These are phyloP conservation scores for Lentithecium fluviatile DNA, from an alignment of 495 filamentous ascomycete species.

Conservation along the genomic window DNA sequence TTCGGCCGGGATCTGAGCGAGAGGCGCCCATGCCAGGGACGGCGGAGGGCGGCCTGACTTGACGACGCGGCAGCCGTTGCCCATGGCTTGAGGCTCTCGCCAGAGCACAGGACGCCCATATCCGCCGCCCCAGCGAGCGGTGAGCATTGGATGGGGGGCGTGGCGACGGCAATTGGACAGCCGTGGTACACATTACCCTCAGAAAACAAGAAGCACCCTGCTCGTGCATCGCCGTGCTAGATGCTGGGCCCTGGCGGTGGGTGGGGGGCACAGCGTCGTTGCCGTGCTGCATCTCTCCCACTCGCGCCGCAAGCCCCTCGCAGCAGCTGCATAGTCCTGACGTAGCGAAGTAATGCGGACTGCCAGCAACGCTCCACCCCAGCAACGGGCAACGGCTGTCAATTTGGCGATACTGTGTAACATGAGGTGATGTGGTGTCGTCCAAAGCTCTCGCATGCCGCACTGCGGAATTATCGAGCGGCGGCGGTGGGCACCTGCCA, in stretches of 20 bases:
- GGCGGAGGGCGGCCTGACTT: not conserved
- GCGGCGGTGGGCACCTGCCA: not conserved
- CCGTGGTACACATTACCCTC: slow-evolving; percentile 33
- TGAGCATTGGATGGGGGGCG: not conserved
- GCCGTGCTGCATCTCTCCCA: slow-evolving; percentile 6
- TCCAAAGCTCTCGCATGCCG: too few relatives aligned
- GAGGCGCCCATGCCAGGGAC: slow-evolving; percentile 21
- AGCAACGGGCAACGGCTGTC: too few relatives aligned
- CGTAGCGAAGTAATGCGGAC: not conserved
- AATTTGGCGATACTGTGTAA: too few relatives aligned
- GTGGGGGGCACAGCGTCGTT: not conserved
- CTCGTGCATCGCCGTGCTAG: slow-evolving; percentile 6
- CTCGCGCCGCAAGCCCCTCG: not conserved
- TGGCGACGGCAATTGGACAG: slow-evolving; percentile 10
- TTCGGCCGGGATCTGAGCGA: slow-evolving; percentile 3
- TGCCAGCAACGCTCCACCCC: too few relatives aligned
- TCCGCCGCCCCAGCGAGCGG: not conserved
- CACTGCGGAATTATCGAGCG: too few relatives aligned
- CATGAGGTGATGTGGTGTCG: too few relatives aligned
- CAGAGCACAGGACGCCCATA: not conserved
- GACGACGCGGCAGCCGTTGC: not conserved
- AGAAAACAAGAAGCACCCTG: slow-evolving; percentile 16
- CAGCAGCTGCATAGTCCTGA: not conserved
- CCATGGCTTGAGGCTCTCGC: not conserved
- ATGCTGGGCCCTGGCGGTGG: not conserved